These are phyloP conservation scores for Pseudogymnoascus verrucosus DNA, from an alignment of 2,329 filamentous ascomycete species.

Conservation along the genomic window DNA sequence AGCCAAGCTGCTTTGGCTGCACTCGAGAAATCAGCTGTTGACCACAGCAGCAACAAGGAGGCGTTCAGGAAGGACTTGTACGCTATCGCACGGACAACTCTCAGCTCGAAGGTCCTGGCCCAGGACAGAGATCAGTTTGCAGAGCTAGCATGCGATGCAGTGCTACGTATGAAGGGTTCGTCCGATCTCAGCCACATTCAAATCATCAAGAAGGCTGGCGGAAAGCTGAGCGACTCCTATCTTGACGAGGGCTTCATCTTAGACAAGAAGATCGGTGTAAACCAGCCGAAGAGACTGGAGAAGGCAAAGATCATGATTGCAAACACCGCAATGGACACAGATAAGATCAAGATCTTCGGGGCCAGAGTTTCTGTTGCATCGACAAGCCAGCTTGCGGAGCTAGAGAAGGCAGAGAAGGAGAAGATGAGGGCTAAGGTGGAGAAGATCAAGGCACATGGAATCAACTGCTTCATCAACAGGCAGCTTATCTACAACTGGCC, in stretches of 20 bases:
- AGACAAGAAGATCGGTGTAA: slow-evolving; percentile 98
- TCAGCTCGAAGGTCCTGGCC: slow-evolving; percentile 93
- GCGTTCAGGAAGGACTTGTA: slow-evolving; percentile 85
- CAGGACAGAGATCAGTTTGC: slow-evolving; percentile 93
- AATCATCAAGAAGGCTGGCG: slow-evolving; percentile 98
- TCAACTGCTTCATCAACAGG: slow-evolving; percentile 99
- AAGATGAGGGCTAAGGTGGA: slow-evolving; percentile 99
- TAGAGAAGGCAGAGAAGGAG: slow-evolving; percentile 95
- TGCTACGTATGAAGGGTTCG: slow-evolving; percentile 80
- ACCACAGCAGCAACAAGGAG: slow-evolving; percentile 76
- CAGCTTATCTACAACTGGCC: slow-evolving; percentile 99
- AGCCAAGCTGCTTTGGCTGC: slow-evolving; percentile 80
- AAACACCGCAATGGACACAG: slow-evolving; percentile 98
- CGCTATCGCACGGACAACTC: slow-evolving; percentile 85
- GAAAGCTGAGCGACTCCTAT: slow-evolving; percentile 96
- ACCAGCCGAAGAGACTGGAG: slow-evolving; percentile 93
- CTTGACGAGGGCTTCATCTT: slow-evolving; percentile 97
- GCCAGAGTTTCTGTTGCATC: slow-evolving; percentile 94
- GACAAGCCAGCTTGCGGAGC: slow-evolving; percentile 92
- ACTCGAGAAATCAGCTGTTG: slow-evolving; percentile 74
- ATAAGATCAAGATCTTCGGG: slow-evolving; percentile 99
- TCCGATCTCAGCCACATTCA: slow-evolving; percentile 96
- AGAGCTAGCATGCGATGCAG: slow-evolving; percentile 80
- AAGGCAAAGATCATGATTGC: slow-evolving; percentile 98
- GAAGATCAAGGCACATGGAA: slow-evolving; percentile 95